These are phyloP conservation scores for Neocucurbitaria cava DNA, from an alignment of 2,329 filamentous ascomycete genomes.

Conservation along the genomic window DNA sequence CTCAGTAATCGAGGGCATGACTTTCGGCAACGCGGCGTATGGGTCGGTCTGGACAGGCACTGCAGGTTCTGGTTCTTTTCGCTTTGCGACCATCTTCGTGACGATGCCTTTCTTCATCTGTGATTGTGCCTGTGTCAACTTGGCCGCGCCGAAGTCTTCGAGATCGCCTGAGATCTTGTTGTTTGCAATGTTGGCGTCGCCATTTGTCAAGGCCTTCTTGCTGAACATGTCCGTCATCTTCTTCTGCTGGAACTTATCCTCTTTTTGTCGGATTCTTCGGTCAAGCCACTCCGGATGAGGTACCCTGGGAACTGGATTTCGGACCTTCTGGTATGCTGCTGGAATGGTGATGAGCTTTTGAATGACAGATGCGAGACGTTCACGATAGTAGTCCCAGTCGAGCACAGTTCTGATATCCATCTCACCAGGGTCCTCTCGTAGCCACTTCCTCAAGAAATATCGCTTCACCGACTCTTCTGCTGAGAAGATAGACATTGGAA, in stretches of 20 bases:
- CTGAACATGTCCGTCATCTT: conserved; percentile 94
- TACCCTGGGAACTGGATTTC: conserved; percentile 92
- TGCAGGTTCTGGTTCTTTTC: conserved; percentile 55
- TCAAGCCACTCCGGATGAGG: conserved; percentile 97
- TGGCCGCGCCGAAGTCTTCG: conserved; percentile 78
- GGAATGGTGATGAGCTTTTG: conserved; percentile 99
- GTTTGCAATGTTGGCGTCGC: conserved; percentile 67
- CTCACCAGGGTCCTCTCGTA: conserved; percentile 89
- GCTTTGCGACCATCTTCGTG: conserved; percentile 57
- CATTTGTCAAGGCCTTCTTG: conserved; percentile 75
- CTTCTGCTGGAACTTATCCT: conserved; percentile 97
- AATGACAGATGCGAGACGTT: conserved; percentile 94
- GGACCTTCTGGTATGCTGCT: conserved; percentile 91
- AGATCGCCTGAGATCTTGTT: conserved; percentile 69
- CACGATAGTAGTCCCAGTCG: conserved; percentile 97
- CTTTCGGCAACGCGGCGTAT: conserved; percentile 79
- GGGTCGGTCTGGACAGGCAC: conserved; percentile 72
- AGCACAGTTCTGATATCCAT: conserved; percentile 90
- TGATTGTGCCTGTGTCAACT: conserved; percentile 50
- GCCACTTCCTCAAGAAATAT: conserved; percentile 90
- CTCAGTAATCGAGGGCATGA: conserved; percentile 83
- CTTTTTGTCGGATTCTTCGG: conserved; percentile 89
- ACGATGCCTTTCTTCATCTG: conserved; percentile 49
- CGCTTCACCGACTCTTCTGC: conserved; percentile 88
- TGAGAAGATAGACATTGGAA: conserved; percentile 97